phyloP scores from a whole-genome alignment of 495 filamentous ascomycete genomes.

The Neurospora hispaniola region DNA sequence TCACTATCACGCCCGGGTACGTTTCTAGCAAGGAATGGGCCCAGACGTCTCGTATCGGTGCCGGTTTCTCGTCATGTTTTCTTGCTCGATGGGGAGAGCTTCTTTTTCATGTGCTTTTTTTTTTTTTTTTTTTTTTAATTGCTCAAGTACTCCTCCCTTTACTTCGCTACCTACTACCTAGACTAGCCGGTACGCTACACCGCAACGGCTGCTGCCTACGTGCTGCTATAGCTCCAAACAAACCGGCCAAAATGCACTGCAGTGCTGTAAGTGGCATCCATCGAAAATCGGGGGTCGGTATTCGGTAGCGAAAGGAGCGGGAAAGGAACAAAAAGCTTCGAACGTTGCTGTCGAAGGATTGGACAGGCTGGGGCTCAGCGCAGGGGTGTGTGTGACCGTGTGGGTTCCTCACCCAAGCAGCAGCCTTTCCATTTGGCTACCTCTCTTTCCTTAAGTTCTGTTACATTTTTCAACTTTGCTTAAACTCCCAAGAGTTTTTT shows the following conservation, averaged over 20 bases:
- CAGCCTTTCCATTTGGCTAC: neutral
- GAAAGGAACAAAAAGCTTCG: neutral
- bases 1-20: neutral
- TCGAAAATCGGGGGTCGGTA: neutral
- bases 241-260: neutral
- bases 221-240: neutral
- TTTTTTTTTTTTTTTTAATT: neutral
- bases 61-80: neutral
- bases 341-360: neutral
- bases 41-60: neutral
- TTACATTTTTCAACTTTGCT: neutral
- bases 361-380: neutral
- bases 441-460: neutral
- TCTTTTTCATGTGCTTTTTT: neutral
- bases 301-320: neutral
- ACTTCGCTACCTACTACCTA: neutral
- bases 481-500: neutral
- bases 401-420: neutral
- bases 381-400: neutral
- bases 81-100: neutral
- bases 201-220: neutral
- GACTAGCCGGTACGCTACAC: neutral
- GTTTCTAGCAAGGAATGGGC: neutral
- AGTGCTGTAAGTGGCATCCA: neutral
- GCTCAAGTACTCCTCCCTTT: neutral